Evolutionary conservation across 148 eudicot species (phyloP).

Genomic region (Chenopodium formosanum): DNA sequence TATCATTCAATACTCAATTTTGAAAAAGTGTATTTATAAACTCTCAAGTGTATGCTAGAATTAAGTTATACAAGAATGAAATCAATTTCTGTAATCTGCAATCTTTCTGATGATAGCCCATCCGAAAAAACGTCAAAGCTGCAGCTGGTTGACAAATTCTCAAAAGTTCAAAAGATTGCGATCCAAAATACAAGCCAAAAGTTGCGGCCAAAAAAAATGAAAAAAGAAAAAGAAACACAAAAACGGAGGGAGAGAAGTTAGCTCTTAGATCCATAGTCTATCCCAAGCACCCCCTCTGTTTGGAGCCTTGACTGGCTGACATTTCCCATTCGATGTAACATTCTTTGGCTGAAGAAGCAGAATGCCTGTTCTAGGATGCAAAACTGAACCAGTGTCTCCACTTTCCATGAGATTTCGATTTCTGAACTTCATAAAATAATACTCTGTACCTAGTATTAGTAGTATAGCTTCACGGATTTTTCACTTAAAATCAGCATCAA

Average conservation of each 20-base stretch:
- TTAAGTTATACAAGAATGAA: slow-evolving; percentile 30
- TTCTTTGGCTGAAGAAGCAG: background rate
- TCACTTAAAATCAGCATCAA: background rate
- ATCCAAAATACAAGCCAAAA: background rate
- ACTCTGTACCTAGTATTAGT: too few relatives aligned
- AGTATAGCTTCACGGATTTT: background rate
- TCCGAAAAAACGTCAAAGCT: background rate
- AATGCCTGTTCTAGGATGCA: background rate
- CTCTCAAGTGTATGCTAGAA: slow-evolving; percentile 6
- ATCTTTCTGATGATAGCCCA: background rate
- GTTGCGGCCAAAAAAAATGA: background rate
- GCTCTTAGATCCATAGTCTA: background rate
- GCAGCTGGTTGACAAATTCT: background rate
- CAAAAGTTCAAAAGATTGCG: background rate
- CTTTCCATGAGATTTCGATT: background rate
- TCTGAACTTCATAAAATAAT: background rate
- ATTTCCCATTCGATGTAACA: background rate
- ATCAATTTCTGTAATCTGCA: slow-evolving; percentile 1
- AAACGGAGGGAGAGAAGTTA: background rate
- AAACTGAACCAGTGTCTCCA: background rate
- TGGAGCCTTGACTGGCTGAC: background rate
- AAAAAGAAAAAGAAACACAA: background rate
- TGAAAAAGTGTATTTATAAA: slow-evolving; percentile 5
- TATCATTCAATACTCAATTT: slow-evolving; percentile 17
- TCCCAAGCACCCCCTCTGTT: background rate